Base-by-base conservation (phyloP, 2,329 filamentous ascomycete species). In the Tympanopsis confertula region DNA sequence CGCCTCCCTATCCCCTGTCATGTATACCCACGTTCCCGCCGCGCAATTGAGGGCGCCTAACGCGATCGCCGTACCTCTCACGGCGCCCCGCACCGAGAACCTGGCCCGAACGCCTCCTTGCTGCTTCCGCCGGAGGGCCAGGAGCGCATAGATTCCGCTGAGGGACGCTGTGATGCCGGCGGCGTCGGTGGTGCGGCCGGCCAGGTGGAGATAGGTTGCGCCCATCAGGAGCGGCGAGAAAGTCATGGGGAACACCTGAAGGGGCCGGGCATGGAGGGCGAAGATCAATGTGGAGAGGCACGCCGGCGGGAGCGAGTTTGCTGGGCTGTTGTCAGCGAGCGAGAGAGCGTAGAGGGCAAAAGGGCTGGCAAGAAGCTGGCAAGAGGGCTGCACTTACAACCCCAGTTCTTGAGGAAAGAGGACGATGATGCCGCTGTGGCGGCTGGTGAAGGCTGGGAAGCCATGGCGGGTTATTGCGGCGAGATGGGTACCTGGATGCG, bases 151-250 rank as follows among this genome's bases (percentile, higher is more conserved):
- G 29, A 81, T 50, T 1, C 73, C 75, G 20, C 72, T 78, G 73
- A 76, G 79, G 0, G 77, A 74, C 5, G 74, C 74, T 14, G 68
- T 75, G 4, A 79, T 63, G 4, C 78, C 78, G 0, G 77, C 78
- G 15, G 67, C 66, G 48, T 82, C 79, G 36, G 69, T 70, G 50
- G 74, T 71, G 59, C 71, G 80, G 41, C 68, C 66, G 44, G 68
- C 66, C 20, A 82, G 50, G 51, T 82, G 82, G 33, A 82, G 59
- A 50, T 82, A 83, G 40, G 71, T 72, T 37, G 70, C 71, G 58
- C 82, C 78, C 41, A 82, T 65, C 3, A 83, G 64, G 39, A 79
- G 60, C 2, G 78, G 77, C 4, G 78, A 71, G 52, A 83, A 82
- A 44, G 78, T 56, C 69, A 83, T 77, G 3, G 78, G 78, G 0